These are phyloP conservation scores for Phytophthora macrochlamydospora DNA, from an alignment of 352 stramenopile genomes.

Conservation along the genomic window DNA sequence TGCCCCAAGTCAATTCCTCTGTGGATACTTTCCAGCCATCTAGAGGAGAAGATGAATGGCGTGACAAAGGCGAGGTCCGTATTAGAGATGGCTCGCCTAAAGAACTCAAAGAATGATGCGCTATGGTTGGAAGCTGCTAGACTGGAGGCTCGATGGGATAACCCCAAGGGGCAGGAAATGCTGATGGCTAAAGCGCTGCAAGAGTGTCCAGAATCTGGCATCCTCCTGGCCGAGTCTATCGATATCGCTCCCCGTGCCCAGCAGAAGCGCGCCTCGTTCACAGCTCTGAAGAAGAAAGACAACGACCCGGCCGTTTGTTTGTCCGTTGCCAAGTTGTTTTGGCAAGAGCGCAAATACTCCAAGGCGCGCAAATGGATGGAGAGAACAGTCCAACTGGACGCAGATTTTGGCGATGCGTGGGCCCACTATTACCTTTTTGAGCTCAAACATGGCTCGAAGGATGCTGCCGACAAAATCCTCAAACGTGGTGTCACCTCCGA, in stretches of 20 bases:
- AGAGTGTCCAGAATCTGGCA: constrained; percentile 95
- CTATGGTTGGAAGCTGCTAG: constrained; percentile 97
- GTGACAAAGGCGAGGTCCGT: constrained; percentile 97
- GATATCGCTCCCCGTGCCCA: constrained; percentile 92
- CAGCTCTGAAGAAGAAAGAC: constrained; percentile 97
- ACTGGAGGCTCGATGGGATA: constrained; percentile 92
- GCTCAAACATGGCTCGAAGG: constrained; percentile 85
- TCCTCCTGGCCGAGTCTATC: constrained; percentile 97
- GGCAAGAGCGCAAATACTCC: constrained; percentile 93
- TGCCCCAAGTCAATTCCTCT: constrained; percentile 94
- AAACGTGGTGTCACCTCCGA: constrained; percentile 91
- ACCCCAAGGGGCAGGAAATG: constrained; percentile 95
- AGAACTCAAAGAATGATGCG: constrained; percentile 93
- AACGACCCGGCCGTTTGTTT: constrained; percentile 97
- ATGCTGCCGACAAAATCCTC: constrained; percentile 85
- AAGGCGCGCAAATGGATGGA: constrained; percentile 99
- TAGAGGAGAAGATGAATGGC: constrained; percentile 93
- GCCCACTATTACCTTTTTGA: constrained; percentile 98
- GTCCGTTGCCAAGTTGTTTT: constrained; percentile 97
- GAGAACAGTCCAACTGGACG: constrained; percentile 94
- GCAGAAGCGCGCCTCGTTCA: constrained; percentile 96
- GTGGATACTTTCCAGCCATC: constrained; percentile 93
- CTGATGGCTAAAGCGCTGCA: constrained; percentile 97
- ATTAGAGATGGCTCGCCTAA: constrained; percentile 95
- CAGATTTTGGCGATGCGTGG: constrained; percentile 97